Evolutionary conservation across 495 filamentous ascomycete species (phyloP), one percentile per base, ranked within the genome.

Genomic region (Penicillium waksmanii): DNA sequence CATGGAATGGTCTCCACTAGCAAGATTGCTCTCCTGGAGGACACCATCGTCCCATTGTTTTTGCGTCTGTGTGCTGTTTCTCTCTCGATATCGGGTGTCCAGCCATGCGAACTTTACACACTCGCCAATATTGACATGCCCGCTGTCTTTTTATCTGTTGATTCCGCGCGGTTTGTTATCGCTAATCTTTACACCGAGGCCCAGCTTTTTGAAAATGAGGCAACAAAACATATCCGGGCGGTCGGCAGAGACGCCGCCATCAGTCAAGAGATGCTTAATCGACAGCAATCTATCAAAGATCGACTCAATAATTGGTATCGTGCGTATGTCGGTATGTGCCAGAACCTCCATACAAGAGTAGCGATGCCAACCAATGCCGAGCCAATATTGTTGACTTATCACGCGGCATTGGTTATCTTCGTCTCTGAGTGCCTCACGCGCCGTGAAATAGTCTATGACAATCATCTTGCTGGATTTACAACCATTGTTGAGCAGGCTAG

Each of bases 401-500:
- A 60, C 40, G 34, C 57, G n/a, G 54, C 58, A 25, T 49, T 47
- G 12, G 56, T 46, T 18, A 62, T 70, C 19, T 54, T 12, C 40
- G 38, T 68, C 12, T 40, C 65, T 6, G 36, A 33, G 9, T 57
- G 64, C 8, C 49, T 66, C 3, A 38, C 53, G 15, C 27, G 44
- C 25, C 48, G 31, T 17, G 54, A 71, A 38, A 60, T 23, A 10
- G 55, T 63, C 33, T 68, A 62, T 25, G 67, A 75, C 33, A 33
- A 40, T 2, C 61, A 70, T 50, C 51, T 67, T 13, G 59, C 57
- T 3, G 60, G 62, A 9, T 73, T 75, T 35, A 48, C 50, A 25
- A 58, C 33, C 2, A 71, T 75, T 11, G 66, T 75, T n/a, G 59
- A 72, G 25, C 62, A 75, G 43, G 62, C 65, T 10, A 48, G 49